Base-by-base conservation (phyloP, 2,329 filamentous ascomycete species). In the Rhynchosporium agropyri region DNA sequence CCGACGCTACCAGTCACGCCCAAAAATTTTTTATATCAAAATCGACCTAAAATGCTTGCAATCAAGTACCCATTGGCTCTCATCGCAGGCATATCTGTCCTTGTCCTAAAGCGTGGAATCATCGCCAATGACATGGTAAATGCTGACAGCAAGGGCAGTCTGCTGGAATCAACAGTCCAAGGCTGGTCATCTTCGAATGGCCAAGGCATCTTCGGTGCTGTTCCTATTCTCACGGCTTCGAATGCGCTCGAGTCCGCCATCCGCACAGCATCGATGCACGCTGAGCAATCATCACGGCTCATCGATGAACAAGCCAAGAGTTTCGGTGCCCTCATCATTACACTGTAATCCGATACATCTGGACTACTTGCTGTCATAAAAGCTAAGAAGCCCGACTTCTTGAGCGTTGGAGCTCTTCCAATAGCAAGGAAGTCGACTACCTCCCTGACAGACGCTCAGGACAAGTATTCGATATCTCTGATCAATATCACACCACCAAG, bases 381-480 rank as follows among this genome's bases (percentile, higher is more conserved):
- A 20, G 36, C 9, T 13, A 63, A 60, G 62, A 60, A 63, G 38
- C 33, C 33, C 5, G 51, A 51, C 13, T 63, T 62, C 15, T 31
- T 15, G 3, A 40, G 45, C 12, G 38, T 62, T 12, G 62, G 57
- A 28, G 62, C 53, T 29, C 51, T 56, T n/a, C 4, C 26, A 8
- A 63, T 51, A 13, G 62, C 45, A 7, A 55, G 54, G 15, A 46
- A 38, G 9, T 45, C 33, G 4, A 60, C 60, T 12, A 10, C 28
- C 20, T 49, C 57, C 2, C 45, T 63, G 26, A 36, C 33, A 3
- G 20, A 36, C 7, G 31, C 31, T 9, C 51, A 55, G 38, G 51
- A 59, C 15, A 12, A 36, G 8, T 57, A 51, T 15, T 55, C 53
- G 15, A 33, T 33, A 13, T 33, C 58, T 36, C 59, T 60, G 42